Evolutionary conservation across 2,329 filamentous ascomycete species (phyloP).

Genomic region (Aureobasidium sp.): DNA sequence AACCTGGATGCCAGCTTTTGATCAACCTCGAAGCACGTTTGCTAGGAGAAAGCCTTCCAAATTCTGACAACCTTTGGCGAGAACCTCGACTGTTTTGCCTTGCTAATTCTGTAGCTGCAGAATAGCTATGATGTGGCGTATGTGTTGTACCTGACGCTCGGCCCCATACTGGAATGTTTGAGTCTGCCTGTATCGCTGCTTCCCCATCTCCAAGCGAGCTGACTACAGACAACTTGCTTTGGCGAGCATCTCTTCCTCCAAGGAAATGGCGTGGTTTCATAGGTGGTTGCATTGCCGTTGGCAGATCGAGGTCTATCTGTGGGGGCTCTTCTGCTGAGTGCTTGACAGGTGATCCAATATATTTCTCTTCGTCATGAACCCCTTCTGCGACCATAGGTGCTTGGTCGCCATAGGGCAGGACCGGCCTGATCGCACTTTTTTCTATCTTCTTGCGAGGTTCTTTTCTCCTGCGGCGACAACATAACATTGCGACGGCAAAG

Average conservation of each 20-base stretch:
- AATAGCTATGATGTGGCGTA: conserved; percentile 35
- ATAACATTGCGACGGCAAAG: conserved; percentile 19
- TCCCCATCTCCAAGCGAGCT: conserved; percentile 33
- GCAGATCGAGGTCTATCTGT: conserved; percentile 28
- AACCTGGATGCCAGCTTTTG: conserved; percentile 12
- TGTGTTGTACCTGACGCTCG: conserved; percentile 27
- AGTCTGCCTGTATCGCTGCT: conserved; percentile 28
- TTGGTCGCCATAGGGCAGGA: conserved; percentile 17
- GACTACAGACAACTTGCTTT: conserved; percentile 20
- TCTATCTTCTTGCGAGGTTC: conserved; percentile 13
- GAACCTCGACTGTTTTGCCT: conserved; percentile 1
- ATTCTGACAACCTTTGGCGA: conserved; percentile 22
- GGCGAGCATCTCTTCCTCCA: background rate
- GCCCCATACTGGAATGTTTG: conserved; percentile 32
- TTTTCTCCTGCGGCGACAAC: conserved; percentile 18
- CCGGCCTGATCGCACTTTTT: conserved; percentile 33
- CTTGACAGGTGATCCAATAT: background rate
- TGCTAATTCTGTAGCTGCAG: conserved; percentile 32
- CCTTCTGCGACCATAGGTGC: background rate
- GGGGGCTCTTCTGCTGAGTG: conserved; percentile 28
- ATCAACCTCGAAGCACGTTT: conserved; percentile 22
- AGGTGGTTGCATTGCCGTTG: conserved; percentile 15
- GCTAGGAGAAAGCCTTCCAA: conserved; percentile 22
- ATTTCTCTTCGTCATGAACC: conserved; percentile 4
- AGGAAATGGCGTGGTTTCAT: background rate